These are phyloP conservation scores for Magnusiomyces starmeri DNA, from an alignment of 1,139 yeast species.

Conservation along the genomic window DNA sequence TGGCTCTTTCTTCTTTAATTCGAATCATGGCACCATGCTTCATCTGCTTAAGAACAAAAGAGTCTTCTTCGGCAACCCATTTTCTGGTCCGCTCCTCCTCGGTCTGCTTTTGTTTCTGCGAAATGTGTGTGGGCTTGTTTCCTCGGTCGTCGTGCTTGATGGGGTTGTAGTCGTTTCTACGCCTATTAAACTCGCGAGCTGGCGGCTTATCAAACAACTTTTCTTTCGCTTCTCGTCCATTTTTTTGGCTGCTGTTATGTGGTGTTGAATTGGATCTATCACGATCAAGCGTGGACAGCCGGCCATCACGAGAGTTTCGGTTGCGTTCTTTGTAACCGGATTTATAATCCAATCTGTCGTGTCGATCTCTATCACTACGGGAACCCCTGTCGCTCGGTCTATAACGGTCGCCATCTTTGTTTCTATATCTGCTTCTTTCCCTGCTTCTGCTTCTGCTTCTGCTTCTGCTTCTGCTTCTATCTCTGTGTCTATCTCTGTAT, in stretches of 20 bases:
- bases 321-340: too few relatives aligned
- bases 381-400: neutral
- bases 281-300: too few relatives aligned
- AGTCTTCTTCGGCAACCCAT: slow-evolving; percentile 33
- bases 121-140: slow-evolving; percentile 9
- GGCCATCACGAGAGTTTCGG: too few relatives aligned
- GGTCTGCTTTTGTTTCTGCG: slow-evolving; percentile 17
- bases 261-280: neutral
- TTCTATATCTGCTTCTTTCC: neutral
- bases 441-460: neutral
- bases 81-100: slow-evolving; percentile 18
- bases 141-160: too few relatives aligned
- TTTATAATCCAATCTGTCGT: neutral
- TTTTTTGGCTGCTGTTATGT: neutral
- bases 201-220: too few relatives aligned
- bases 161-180: too few relatives aligned
- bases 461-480: neutral
- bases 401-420: neutral
- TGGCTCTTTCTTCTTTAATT: slow-evolving; percentile 27
- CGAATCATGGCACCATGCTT: slow-evolving; percentile 32
- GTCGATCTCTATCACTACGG: neutral
- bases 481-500: neutral
- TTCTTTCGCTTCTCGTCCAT: too few relatives aligned
- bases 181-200: too few relatives aligned
- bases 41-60: slow-evolving; percentile 30